A percentile compares a stretch with the other conserved stretches of the same genome.
phyloP scores from a whole-genome alignment of 2,329 filamentous ascomycete genomes.

The Nigrograna mackinnonii region DNA sequence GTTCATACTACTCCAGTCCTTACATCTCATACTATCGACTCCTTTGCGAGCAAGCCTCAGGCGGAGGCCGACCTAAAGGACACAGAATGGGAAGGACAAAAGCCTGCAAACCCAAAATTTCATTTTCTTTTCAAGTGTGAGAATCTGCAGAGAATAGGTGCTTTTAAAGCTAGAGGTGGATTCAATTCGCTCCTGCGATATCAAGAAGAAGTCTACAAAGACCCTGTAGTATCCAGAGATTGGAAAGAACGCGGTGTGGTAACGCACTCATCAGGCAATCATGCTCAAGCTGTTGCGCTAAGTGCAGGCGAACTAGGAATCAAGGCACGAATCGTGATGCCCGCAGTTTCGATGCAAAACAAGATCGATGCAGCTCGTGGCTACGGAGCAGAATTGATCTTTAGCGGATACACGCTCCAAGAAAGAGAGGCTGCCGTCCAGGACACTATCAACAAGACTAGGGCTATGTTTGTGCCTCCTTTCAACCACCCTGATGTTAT shows the following conservation, averaged over 20 bases:
- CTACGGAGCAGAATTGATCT: no score
- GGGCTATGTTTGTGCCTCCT: slow-evolving; percentile 9
- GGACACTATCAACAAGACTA: slow-evolving; percentile 4
- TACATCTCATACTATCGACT: no score
- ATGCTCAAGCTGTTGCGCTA: slow-evolving; percentile 13
- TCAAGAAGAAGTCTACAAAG: slow-evolving; percentile 7
- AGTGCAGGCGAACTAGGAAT: slow-evolving; percentile 2
- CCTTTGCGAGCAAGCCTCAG: no score
- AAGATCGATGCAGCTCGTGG: slow-evolving; percentile 10
- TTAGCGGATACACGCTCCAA: no score
- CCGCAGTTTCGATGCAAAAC: slow-evolving; percentile 2
- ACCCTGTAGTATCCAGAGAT: slow-evolving; percentile 11
- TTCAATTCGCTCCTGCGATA: slow-evolving; percentile 10
- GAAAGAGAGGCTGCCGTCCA: no score
- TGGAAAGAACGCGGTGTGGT: slow-evolving; percentile 1
- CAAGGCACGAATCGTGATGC: slow-evolving; percentile 11
- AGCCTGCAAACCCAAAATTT: no score
- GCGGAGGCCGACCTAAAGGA: no score
- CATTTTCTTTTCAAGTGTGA: slow-evolving; percentile 17
- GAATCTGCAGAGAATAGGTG: slow-evolving; percentile 11
- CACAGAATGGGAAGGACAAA: no score
- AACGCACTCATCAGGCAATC: slow-evolving; percentile 6
- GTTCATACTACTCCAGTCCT: no score
- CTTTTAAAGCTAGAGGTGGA: slow-evolving; percentile 14
- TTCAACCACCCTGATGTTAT: slow-evolving; percentile 10